Conservation (phyloP, 106 monocot species). For the Ottelia alismoides region DNA sequence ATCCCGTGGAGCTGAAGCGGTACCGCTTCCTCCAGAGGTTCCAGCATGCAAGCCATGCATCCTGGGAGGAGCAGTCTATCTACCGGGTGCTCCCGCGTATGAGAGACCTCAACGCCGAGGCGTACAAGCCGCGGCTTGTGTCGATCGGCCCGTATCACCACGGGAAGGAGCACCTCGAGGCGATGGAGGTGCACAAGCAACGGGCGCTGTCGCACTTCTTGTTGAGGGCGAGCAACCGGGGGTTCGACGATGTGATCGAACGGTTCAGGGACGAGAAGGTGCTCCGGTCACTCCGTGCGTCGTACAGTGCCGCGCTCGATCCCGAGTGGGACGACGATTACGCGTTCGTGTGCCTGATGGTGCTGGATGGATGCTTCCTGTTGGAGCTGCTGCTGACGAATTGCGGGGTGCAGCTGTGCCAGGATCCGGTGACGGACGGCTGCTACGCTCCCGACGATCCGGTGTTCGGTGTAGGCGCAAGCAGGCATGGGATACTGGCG, state of each 20-base stretch:
- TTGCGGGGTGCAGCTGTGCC: not conserved
- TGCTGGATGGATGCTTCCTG: conserved; percentile 53
- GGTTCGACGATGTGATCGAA: not conserved
- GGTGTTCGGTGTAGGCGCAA: not conserved
- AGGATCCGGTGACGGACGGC: not conserved
- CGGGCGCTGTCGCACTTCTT: conserved; percentile 6
- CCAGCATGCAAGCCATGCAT: not conserved
- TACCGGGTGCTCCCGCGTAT: conserved; percentile 9
- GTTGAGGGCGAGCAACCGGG: not conserved
- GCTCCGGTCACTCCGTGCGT: not conserved
- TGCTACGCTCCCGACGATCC: conserved; percentile 2
- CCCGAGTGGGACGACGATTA: conserved; percentile 1
- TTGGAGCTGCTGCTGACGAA: conserved; percentile 22
- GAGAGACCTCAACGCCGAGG: conserved; percentile 2
- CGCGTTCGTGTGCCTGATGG: conserved; percentile 8
- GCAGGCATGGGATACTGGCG: not conserved
- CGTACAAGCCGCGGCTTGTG: conserved; percentile 20
- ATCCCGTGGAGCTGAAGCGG: not conserved
- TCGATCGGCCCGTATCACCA: conserved; percentile 38
- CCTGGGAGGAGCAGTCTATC: conserved; percentile 9
- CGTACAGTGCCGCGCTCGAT: no score
- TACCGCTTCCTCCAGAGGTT: not conserved
- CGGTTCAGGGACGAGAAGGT: conserved; percentile 1
- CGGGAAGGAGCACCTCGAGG: conserved; percentile 4
- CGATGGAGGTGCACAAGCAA: conserved; percentile 27